Base-by-base conservation (phyloP, 495 filamentous ascomycete species). In the Lasiosphaeriaceae sp. region DNA sequence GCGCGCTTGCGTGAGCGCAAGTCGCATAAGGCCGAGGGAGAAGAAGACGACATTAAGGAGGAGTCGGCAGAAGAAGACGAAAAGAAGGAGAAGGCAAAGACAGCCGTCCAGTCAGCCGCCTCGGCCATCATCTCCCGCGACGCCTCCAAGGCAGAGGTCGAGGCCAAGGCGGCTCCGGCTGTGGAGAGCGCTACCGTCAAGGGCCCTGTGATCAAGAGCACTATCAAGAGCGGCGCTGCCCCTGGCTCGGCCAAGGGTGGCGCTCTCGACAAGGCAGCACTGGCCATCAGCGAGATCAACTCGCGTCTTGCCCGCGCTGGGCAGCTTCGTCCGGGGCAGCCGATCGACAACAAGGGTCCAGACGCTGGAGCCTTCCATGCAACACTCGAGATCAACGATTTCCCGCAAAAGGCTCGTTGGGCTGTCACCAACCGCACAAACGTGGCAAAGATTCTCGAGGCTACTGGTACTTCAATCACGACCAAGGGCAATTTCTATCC, bases 351-450 rank as follows among this genome's bases (percentile, higher is more conserved):
- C 70, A 96, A 96, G 69, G 94, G 94, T 4, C 94, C 94, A 12
- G 94, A 99, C 74, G 94, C 94, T 8, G 94, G 94, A 26, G 90
- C 90, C 12, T 99, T 94, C 83, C 94, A 99, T 70, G 91, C 94
- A 24, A 97, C 92, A 3, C 76, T 99, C 62, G 95, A 97, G 69
- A 97, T 99, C 81, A 99, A 99, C 70, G 94, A 97, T 74, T 97
- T 97, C 72, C 95, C 94, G 24, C 94, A 97, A 71, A 97, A 97
- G 83, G 94, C 95, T 60, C 85, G 94, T 54, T 99, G 94, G 94
- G 93, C 91, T 20, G 94, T 99, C 71, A 99, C 94, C 48, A 99
- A 99, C 67, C 85, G 94, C 44, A 99, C 95, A 5, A 99, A 99
- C 64, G 94, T 99, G 55, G 94, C 94, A 59, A 97, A 97, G 77